Percentiles rank a stretch among this genome's conserved stretches.
phyloP scores from a whole-genome alignment of 1,284 basidiomycete genomes.

The Lentinus polychrous region DNA sequence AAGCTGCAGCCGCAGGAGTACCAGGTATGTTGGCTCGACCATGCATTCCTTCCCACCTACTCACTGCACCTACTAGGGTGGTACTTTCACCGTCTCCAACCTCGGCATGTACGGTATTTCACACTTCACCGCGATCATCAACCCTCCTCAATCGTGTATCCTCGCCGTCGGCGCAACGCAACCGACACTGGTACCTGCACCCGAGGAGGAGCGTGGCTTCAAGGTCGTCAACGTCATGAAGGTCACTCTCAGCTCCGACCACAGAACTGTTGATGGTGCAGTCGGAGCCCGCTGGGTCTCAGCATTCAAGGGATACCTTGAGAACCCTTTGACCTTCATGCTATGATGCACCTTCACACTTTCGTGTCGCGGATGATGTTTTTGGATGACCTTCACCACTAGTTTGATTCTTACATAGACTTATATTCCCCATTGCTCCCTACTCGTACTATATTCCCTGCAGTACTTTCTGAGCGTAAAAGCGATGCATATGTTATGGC shows the following conservation, averaged over 20 bases:
- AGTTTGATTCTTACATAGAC: no score
- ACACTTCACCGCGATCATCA: conserved; percentile 99
- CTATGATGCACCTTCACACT: conserved; percentile 39
- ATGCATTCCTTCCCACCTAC: neutral
- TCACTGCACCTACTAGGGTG: conserved; percentile 54
- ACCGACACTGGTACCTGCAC: conserved; percentile 81
- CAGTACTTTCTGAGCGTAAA: no score
- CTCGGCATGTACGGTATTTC: conserved; percentile 96
- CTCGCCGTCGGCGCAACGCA: conserved; percentile 91
- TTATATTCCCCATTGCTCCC: no score
- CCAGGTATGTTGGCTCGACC: conserved; percentile 49
- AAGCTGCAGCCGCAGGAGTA: conserved; percentile 96
- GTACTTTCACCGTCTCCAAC: conserved; percentile 99
- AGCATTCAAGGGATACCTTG: conserved; percentile 95
- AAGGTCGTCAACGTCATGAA: conserved; percentile 93
- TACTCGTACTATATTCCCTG: no score
- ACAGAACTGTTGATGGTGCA: conserved; percentile 92
- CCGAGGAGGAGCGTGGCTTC: conserved; percentile 88
- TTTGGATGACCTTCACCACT: no score
- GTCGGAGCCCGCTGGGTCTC: conserved; percentile 86
- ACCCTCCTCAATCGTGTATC: conserved; percentile 97
- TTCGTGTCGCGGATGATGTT: no score
- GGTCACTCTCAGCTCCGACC: conserved; percentile 92
- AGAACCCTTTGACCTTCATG: conserved; percentile 95
- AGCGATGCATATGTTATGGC: no score